Conservation (phyloP, 306 rosid species). For the Pterocarpus santalinus region DNA sequence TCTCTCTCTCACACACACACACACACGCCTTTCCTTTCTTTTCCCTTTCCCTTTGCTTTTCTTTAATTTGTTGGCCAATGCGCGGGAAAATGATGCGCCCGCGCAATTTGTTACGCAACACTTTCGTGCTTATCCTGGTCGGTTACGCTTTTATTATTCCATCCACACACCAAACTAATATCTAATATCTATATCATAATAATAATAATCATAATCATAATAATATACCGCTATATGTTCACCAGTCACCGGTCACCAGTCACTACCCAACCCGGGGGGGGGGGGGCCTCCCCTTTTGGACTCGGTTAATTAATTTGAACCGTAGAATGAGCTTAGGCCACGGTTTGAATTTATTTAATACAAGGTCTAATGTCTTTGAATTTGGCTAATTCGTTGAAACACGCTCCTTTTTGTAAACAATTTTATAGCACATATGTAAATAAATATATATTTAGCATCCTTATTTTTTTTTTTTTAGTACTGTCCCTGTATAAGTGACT, state of each 20-base stretch:
- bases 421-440: too few relatives aligned
- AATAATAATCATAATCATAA: too few relatives aligned
- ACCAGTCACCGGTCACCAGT: background rate
- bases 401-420: too few relatives aligned
- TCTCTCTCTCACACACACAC: background rate
- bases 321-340: background rate
- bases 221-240: background rate
- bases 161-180: background rate
- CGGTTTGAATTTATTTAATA: background rate
- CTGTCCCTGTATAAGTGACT: background rate
- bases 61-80: background rate
- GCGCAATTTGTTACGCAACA: conserved; percentile 11
- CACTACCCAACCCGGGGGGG: background rate
- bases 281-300: background rate
- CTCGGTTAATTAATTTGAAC: background rate
- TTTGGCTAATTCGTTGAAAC: background rate
- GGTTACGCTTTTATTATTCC: conserved; percentile 8
- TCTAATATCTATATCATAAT: background rate
- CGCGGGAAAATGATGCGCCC: conserved; percentile 27
- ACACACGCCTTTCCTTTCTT: background rate
- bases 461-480: background rate
- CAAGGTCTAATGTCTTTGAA: background rate
- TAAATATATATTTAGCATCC: background rate
- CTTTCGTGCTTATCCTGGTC: background rate
- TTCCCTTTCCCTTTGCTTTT: background rate